Evolutionary conservation across 1,284 basidiomycete genomes (phyloP).

Genomic region (Kalmanozyma brasiliensis): DNA sequence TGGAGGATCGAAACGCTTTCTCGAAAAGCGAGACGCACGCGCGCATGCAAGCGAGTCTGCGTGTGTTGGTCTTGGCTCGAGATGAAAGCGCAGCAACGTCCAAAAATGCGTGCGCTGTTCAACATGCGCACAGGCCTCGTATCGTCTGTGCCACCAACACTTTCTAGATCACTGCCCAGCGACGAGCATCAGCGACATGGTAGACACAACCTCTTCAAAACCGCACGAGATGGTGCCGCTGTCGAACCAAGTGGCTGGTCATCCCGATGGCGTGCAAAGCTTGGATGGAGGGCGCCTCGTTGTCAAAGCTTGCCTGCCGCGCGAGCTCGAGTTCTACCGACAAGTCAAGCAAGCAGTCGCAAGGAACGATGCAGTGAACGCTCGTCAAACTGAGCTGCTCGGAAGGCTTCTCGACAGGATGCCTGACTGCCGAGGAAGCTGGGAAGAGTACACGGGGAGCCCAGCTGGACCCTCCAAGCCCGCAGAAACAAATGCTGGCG

Average conservation of each 20-base stretch:
- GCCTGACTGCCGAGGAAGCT: conserved; percentile 37
- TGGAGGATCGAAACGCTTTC: conserved; percentile 13
- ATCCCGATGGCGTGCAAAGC: conserved; percentile 77
- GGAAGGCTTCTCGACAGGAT: conserved; percentile 35
- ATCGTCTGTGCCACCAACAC: background rate
- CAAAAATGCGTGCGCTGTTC: conserved; percentile 3
- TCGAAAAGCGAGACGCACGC: conserved; percentile 8
- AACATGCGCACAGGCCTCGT: conserved; percentile 13
- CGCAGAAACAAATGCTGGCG: conserved; percentile 38
- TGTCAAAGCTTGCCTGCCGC: conserved; percentile 81
- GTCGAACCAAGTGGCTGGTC: conserved; percentile 84
- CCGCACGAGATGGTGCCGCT: conserved; percentile 66
- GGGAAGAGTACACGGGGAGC: conserved; percentile 15
- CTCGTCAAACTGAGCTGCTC: conserved; percentile 20
- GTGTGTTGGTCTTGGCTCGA: too few species aligned
- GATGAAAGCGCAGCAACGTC: background rate
- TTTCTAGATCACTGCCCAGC: too few species aligned
- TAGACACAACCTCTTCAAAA: background rate
- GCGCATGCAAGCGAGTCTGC: background rate
- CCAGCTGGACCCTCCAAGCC: too few species aligned
- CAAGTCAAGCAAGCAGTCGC: conserved; percentile 71
- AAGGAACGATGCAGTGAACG: background rate
- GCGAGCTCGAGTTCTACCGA: conserved; percentile 85
- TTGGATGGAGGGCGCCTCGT: conserved; percentile 81
- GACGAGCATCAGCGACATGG: background rate